These are phyloP conservation scores for Backusella australiensis DNA, from an alignment of 192 early-diverging fungal species.

Conservation along the genomic window DNA sequence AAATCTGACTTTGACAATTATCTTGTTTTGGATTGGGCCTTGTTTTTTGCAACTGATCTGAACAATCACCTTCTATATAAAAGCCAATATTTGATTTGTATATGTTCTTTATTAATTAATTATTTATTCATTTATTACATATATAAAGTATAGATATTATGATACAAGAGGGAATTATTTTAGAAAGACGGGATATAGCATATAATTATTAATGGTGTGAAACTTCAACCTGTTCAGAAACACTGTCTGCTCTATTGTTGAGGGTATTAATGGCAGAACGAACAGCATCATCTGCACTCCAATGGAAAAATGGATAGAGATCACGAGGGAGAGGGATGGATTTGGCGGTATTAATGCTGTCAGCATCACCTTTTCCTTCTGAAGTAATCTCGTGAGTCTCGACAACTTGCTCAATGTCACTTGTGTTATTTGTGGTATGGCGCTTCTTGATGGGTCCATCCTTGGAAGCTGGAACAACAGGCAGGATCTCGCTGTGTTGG, in stretches of 20 bases:
- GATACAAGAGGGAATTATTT: neutral
- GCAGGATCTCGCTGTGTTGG: constrained; percentile 23
- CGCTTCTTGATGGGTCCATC: constrained; percentile 16
- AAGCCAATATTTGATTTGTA: too few relatives aligned
- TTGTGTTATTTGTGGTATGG: neutral
- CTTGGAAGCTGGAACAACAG: constrained; percentile 28
- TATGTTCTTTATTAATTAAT: neutral
- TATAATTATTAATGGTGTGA: neutral
- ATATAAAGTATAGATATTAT: neutral
- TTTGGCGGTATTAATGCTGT: neutral
- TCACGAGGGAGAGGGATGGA: constrained; percentile 27
- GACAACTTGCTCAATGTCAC: constrained; percentile 13
- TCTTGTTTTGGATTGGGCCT: neutral
- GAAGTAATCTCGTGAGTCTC: neutral
- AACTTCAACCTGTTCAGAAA: neutral
- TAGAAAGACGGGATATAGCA: neutral
- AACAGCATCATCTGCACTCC: constrained; percentile 34
- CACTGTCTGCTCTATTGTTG: neutral
- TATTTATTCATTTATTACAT: neutral
- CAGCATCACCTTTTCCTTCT: constrained; percentile 1
- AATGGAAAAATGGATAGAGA: constrained; percentile 39
- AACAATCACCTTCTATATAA: too few relatives aligned
- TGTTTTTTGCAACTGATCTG: too few relatives aligned
- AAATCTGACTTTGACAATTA: neutral
- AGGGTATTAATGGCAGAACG: constrained; percentile 19